Conservation (phyloP, 2,329 filamentous ascomycete species). For the Fusarium subglutinans region DNA sequence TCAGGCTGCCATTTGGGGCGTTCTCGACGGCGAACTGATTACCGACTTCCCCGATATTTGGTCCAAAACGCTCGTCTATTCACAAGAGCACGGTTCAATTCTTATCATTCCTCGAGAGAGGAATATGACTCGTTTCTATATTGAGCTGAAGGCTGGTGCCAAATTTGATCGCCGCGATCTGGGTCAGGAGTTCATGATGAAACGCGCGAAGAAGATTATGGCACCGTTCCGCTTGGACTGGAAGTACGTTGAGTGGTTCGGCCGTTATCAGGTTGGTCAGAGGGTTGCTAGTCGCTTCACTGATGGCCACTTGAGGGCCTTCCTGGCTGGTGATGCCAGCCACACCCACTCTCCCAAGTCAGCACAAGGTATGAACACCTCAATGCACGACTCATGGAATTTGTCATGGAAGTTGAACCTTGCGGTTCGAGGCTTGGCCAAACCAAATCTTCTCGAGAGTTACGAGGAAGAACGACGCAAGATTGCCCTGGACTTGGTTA, state of each 20-base stretch:
- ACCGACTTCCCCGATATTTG: conserved; percentile 80
- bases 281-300: conserved; percentile 76
- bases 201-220: conserved; percentile 69
- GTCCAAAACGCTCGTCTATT: conserved; percentile 77
- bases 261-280: conserved; percentile 76
- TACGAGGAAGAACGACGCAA: conserved; percentile 72
- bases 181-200: conserved; percentile 75
- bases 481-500: conserved; percentile 66
- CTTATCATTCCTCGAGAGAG: conserved; percentile 79
- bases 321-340: conserved; percentile 75
- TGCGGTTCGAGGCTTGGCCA: conserved; percentile 64
- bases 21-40: conserved; percentile 74
- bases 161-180: conserved; percentile 53
- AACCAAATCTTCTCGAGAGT: conserved; percentile 63
- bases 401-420: conserved; percentile 63
- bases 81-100: conserved; percentile 72
- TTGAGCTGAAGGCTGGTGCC: conserved; percentile 61
- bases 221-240: conserved; percentile 66
- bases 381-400: conserved; percentile 71
- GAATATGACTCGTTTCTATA: conserved; percentile 74
- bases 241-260: conserved; percentile 75
- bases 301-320: conserved; percentile 68
- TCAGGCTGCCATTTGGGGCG: conserved; percentile 70
- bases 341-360: conserved; percentile 79
- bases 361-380: conserved; percentile 73